Base-by-base conservation (phyloP, 768 basidiomycete species). In the Termitomyces sp. region DNA sequence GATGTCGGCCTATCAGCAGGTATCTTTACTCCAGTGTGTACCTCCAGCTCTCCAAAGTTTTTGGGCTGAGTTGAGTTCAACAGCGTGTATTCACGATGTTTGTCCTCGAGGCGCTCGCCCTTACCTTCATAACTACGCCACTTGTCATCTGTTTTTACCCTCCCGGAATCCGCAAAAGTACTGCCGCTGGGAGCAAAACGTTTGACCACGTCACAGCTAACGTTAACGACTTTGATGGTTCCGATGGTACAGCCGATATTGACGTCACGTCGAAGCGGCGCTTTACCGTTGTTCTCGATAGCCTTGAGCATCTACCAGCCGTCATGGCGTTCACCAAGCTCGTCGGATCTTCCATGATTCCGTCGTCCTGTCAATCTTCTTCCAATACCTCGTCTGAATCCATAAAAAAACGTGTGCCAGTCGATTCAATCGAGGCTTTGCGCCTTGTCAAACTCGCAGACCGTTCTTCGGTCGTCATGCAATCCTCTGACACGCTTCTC, bases 21-120 rank as follows among this genome's bases (percentile, higher is more conserved):
- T 0, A 92, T 95, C 50, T 75, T 98, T 20, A 79, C 85, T 2
- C 76, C 63, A 53, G 81, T 80, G 55, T 47, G 70, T 54, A 7
- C 15, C 23, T 23, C n/a, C 22, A 16, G 44, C 7, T 20, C 16
- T 4, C 13, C 9, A n/a, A 23, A 29, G 7, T 23, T 13, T n/a
- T 20, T 42, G 11, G 11, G 5, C 31, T 20, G 18, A 49, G 22
- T 38, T 6, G n/a, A 42, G 4, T 48, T 20, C 59, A 59, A 1
- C 63, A 75, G 73, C 80, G 80, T 16, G 88, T 96, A 9, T 95
- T 97, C 71, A 89, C 92, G 1, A 97, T 97, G 92, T 95, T 98
- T 63, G 93, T 98, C 40, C 76, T 98, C 27, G 88, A 90, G 64
- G 88, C 91, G 0, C 73, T 94, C 38, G 67, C 86, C 7, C 74